Evolutionary conservation across 2,329 filamentous ascomycete genomes (phyloP).

Genomic region (Xylogone sp.): DNA sequence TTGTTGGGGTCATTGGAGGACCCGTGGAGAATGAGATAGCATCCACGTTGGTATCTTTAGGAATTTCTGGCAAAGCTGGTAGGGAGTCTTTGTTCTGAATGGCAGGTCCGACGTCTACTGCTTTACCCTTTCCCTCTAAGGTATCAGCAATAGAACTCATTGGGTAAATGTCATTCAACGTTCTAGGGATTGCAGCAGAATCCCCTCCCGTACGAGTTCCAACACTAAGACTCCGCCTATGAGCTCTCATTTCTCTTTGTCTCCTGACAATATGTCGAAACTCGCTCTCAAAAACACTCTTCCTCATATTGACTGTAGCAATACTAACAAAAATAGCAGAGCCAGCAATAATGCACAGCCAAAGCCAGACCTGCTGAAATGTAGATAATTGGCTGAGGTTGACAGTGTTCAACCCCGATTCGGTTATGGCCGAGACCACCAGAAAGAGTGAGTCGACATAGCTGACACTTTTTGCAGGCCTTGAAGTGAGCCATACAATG

Average conservation of each 20-base stretch:
- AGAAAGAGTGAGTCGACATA: constrained; percentile 67
- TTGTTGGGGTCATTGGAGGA: neutral
- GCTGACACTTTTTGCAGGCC: constrained; percentile 45
- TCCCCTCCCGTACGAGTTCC: neutral
- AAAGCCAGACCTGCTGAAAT: constrained; percentile 65
- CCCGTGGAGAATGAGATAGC: neutral
- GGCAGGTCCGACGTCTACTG: neutral
- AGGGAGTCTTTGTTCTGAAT: neutral
- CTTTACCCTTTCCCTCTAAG: neutral
- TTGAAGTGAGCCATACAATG: constrained; percentile 58
- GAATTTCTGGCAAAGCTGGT: neutral
- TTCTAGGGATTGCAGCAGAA: neutral
- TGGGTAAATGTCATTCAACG: neutral
- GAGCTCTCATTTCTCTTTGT: constrained; percentile 27
- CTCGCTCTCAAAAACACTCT: constrained; percentile 57
- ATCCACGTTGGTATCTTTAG: neutral
- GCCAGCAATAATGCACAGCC: constrained; percentile 61
- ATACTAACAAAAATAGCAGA: constrained; percentile 65
- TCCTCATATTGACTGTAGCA: constrained; percentile 58
- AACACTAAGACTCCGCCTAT: constrained; percentile 7
- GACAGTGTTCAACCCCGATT: constrained; percentile 64
- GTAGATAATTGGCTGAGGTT: constrained; percentile 61
- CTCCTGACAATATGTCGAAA: constrained; percentile 50
- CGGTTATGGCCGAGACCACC: constrained; percentile 62
- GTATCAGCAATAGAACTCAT: neutral